Conservation (phyloP, 139 green algal species). For the Volvox africanus region DNA sequence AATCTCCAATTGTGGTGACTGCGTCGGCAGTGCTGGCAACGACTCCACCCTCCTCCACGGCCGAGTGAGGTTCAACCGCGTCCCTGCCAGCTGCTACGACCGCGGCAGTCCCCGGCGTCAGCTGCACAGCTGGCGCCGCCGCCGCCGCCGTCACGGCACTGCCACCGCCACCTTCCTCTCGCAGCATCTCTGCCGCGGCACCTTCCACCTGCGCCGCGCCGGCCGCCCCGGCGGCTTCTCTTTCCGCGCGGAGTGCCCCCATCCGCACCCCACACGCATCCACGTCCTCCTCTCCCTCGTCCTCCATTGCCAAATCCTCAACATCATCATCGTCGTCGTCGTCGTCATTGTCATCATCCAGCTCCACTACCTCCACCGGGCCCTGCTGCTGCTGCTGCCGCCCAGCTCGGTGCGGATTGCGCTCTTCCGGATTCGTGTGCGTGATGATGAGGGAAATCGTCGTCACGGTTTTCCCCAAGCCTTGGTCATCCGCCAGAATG, state of each 20-base stretch:
- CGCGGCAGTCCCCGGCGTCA: not conserved
- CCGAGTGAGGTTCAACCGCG: not conserved
- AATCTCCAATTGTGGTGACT: too few species aligned
- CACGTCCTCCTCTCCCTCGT: conserved; percentile 37
- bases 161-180: not conserved
- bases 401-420: not conserved
- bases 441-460: conserved; percentile 84
- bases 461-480: conserved; percentile 88
- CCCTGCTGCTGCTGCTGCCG: not conserved
- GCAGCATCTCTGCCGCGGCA: not conserved
- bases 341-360: not conserved
- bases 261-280: conserved; percentile 14
- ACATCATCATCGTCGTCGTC: not conserved
- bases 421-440: conserved; percentile 51
- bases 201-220: conserved; percentile 13
- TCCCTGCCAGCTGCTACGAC: not conserved
- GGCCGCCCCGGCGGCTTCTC: conserved; percentile 4
- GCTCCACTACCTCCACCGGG: not conserved
- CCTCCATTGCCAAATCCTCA: conserved; percentile 39
- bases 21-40: too few species aligned
- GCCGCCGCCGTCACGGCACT: not conserved
- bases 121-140: not conserved
- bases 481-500: conserved; percentile 89
- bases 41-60: not conserved
- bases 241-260: conserved; percentile 36